These are phyloP conservation scores for Penicillium sp. DNA, from an alignment of 2,329 filamentous ascomycete genomes.

Conservation along the genomic window DNA sequence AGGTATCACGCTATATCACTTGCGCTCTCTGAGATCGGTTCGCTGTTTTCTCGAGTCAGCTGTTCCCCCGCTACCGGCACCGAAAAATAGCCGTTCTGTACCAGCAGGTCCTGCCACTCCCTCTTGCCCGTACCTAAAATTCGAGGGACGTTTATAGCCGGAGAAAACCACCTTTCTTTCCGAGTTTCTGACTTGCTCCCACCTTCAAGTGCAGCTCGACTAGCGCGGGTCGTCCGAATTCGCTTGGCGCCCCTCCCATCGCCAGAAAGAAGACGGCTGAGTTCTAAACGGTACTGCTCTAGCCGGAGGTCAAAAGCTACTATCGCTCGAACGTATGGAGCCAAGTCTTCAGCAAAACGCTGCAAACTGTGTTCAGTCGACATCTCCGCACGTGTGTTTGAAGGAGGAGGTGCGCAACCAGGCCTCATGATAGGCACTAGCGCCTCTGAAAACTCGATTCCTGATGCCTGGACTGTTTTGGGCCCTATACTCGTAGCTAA, in stretches of 20 bases:
- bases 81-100: constrained; percentile 38
- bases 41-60: constrained; percentile 19
- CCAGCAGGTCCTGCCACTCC: constrained; percentile 47
- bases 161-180: constrained; percentile 73
- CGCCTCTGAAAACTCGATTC: constrained; percentile 50
- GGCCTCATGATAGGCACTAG: constrained; percentile 58
- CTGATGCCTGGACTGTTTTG: constrained; percentile 32
- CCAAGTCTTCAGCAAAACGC: constrained; percentile 75
- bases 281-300: constrained; percentile 67
- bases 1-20: constrained; percentile 21
- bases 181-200: constrained; percentile 70
- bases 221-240: constrained; percentile 73
- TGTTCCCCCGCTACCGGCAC: constrained; percentile 27
- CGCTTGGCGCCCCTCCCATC: constrained; percentile 60
- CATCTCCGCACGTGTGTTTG: constrained; percentile 57
- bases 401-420: constrained; percentile 37
- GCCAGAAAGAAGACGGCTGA: constrained; percentile 67
- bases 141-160: constrained; percentile 61
- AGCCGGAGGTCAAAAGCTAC: constrained; percentile 75
- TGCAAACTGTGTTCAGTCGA: constrained; percentile 75
- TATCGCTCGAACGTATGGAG: constrained; percentile 88
- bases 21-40: constrained; percentile 25
- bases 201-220: constrained; percentile 77
- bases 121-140: constrained; percentile 68
- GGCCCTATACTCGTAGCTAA: constrained; percentile 29